Percentiles rank a stretch among this genome's conserved stretches.
These are phyloP conservation scores for Orbilia oligospora DNA, from an alignment of 2,329 filamentous ascomycete genomes.

Conservation along the genomic window DNA sequence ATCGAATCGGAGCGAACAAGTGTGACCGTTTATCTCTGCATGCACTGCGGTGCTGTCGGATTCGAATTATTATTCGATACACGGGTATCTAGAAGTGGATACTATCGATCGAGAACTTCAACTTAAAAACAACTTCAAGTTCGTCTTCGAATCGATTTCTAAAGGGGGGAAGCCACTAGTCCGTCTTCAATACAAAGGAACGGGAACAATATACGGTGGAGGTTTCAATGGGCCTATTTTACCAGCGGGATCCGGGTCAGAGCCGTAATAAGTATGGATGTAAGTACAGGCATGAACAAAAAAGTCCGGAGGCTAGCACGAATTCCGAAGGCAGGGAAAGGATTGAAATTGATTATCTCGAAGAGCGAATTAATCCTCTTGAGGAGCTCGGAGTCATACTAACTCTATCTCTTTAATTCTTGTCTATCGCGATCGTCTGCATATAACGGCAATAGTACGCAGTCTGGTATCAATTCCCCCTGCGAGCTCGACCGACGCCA, in stretches of 20 bases:
- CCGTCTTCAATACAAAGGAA: slow-evolving; percentile 5
- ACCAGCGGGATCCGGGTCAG: slow-evolving; percentile 12
- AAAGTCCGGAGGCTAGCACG: slow-evolving; percentile 16
- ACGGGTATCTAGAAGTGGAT: slow-evolving; percentile 1
- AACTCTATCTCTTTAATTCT: slow-evolving; percentile 33
- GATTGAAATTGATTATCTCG: slow-evolving; percentile 24
- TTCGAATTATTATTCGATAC: slow-evolving; percentile 3
- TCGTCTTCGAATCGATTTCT: neutral
- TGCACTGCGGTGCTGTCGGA: neutral
- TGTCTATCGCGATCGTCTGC: slow-evolving; percentile 44
- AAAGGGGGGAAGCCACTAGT: neutral
- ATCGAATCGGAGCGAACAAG: neutral
- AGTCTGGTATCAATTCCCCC: slow-evolving; percentile 15
- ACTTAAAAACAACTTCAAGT: neutral
- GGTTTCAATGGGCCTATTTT: slow-evolving; percentile 7
- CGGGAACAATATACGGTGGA: slow-evolving; percentile 1
- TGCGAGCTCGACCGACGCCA: slow-evolving; percentile 42
- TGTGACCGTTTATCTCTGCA: slow-evolving; percentile 1
- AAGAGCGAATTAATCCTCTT: slow-evolving; percentile 42
- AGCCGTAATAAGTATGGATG: slow-evolving; percentile 16
- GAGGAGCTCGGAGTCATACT: slow-evolving; percentile 46
- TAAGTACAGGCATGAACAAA: neutral
- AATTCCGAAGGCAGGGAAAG: slow-evolving; percentile 4
- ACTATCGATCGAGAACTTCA: neutral
- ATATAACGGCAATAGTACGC: slow-evolving; percentile 35